A percentile compares a stretch with the other conserved stretches of the same genome.
Evolutionary conservation across 345 rosid genomes (phyloP).

Genomic region (Camelina hispida): DNA sequence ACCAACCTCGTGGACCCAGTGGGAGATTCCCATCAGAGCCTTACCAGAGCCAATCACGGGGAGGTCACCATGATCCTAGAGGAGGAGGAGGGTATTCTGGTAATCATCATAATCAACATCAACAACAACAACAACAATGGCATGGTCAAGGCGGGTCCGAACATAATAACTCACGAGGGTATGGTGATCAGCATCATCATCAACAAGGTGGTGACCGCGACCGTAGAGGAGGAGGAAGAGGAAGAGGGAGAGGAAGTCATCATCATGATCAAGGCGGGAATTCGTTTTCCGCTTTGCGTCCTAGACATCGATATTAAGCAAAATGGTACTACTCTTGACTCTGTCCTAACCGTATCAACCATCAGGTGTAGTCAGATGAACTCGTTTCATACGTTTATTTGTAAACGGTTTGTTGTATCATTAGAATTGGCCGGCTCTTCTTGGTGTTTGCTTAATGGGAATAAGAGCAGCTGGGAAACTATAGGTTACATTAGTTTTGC

Average conservation of each 20-base stretch:
- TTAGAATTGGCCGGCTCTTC: slow-evolving; percentile 28
- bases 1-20: slow-evolving; percentile 46
- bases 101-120: slow-evolving; percentile 35
- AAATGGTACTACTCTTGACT: slow-evolving; percentile 19
- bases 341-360: slow-evolving; percentile 1
- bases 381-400: not conserved
- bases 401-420: slow-evolving; percentile 27
- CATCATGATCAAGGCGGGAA: slow-evolving; percentile 42
- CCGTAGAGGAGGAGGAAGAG: slow-evolving; percentile 38
- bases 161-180: slow-evolving; percentile 35
- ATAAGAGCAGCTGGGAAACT: slow-evolving; percentile 22
- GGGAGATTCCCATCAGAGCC: slow-evolving; percentile 47
- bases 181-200: slow-evolving; percentile 40
- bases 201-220: slow-evolving; percentile 38
- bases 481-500: slow-evolving; percentile 16
- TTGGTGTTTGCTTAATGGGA: slow-evolving; percentile 17
- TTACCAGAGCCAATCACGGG: slow-evolving; percentile 48
- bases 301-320: slow-evolving; percentile 37
- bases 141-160: slow-evolving; percentile 35
- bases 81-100: slow-evolving; percentile 37
- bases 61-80: slow-evolving; percentile 45
- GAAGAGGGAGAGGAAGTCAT: slow-evolving; percentile 24
- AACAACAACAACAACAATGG: slow-evolving; percentile 35
- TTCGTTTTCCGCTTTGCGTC: slow-evolving; percentile 47
- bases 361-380: slow-evolving; percentile 29